A percentile compares a stretch with the other conserved stretches of the same genome.
Evolutionary conservation across 306 rosid species (phyloP).

Genomic region (Arachis hypogaea): DNA sequence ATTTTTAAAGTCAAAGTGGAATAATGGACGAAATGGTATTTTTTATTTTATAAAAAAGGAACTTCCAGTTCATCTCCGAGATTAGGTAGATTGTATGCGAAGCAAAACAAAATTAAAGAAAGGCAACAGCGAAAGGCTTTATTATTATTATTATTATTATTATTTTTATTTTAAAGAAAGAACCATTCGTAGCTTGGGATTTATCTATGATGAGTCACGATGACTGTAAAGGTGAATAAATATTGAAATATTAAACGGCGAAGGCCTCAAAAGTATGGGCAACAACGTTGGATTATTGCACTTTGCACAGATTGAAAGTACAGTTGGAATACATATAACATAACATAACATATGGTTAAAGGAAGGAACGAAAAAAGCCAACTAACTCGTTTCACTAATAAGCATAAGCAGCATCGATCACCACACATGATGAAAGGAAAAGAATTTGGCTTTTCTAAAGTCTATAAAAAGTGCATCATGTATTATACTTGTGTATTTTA

Average conservation of each 20-base stretch:
- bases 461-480: no score
- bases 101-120: constrained; percentile 36
- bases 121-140: constrained; percentile 34
- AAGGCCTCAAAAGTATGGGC: constrained; percentile 2
- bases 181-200: constrained; percentile 1
- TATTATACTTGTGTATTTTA: no score
- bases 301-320: neutral
- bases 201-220: neutral
- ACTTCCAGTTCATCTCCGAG: neutral
- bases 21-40: neutral
- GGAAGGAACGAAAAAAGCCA: constrained; percentile 29
- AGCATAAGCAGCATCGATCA: neutral
- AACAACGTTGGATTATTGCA: constrained; percentile 4
- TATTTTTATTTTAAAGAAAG: constrained; percentile 19
- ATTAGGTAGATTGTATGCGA: constrained; percentile 41
- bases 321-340: constrained; percentile 33
- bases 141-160: no score
- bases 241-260: neutral
- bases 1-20: constrained; percentile 38
- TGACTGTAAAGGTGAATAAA: constrained; percentile 21
- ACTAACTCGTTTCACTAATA: constrained; percentile 37
- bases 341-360: neutral
- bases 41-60: constrained; percentile 30
- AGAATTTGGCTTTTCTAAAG: no score
- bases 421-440: no score